Evolutionary conservation across 148 eudicot species (phyloP).

Genomic region (Arbutus unedo): DNA sequence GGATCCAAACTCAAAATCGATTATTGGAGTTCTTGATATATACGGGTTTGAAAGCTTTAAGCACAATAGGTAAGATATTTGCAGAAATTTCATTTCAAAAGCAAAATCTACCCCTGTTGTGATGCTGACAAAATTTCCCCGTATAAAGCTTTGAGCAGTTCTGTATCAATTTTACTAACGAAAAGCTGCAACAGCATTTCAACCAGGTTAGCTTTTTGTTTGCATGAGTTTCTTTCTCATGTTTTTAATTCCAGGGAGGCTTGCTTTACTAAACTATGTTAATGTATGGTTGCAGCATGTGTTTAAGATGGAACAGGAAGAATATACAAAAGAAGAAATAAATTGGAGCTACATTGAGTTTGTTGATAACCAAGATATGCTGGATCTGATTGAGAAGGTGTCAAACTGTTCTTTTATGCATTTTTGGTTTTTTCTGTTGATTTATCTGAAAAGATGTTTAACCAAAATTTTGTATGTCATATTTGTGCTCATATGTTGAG

Average conservation of each 20-base stretch:
- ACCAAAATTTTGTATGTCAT: background rate
- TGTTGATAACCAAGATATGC: constrained; percentile 95
- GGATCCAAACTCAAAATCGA: constrained; percentile 82
- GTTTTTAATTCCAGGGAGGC: constrained; percentile 7
- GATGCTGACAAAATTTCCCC: constrained; percentile 20
- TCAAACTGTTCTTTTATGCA: background rate
- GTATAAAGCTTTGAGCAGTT: constrained; percentile 92
- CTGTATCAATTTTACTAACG: constrained; percentile 98
- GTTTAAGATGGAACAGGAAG: constrained; percentile 99
- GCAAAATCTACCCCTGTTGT: background rate
- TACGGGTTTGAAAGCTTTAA: constrained; percentile 90
- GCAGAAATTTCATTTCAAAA: constrained; percentile 2
- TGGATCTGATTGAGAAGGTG: constrained; percentile 98
- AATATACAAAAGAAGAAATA: constrained; percentile 92
- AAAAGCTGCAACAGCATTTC: constrained; percentile 98
- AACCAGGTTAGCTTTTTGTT: constrained; percentile 69
- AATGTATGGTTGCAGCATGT: constrained; percentile 78
- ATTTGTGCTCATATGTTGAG: background rate
- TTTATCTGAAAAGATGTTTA: background rate
- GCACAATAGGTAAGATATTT: constrained; percentile 60
- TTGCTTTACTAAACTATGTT: constrained; percentile 21
- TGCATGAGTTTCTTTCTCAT: background rate
- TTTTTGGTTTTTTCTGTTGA: constrained; percentile 7
- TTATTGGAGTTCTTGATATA: constrained; percentile 88
- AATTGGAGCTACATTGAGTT: constrained; percentile 98